phyloP scores from a whole-genome alignment of 345 rosid species.

The Reutealis trisperma region DNA sequence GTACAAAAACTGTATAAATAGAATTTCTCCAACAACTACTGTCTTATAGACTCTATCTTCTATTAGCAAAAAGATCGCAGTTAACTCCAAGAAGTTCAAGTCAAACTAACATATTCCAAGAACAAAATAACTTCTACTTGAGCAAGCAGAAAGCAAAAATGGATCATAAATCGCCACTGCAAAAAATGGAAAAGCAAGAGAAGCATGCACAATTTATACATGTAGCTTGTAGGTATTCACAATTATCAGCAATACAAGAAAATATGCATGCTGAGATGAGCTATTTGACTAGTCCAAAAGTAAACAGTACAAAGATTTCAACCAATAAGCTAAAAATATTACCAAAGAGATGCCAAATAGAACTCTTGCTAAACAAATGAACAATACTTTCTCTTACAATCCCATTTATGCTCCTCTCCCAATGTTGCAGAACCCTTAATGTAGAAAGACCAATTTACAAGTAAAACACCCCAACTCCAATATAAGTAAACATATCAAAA shows the following conservation, averaged over 20 bases:
- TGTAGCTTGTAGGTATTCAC: neutral
- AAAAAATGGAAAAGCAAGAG: neutral
- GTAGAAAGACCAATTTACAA: neutral
- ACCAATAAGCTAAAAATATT: slow-evolving; percentile 15
- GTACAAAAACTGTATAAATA: too few relatives aligned
- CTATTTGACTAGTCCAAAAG: slow-evolving; percentile 12
- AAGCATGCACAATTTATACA: slow-evolving; percentile 6
- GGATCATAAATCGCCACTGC: neutral
- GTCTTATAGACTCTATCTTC: too few relatives aligned
- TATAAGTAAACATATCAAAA: neutral
- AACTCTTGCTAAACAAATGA: neutral
- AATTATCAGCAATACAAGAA: neutral
- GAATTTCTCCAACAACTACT: too few relatives aligned
- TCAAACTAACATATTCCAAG: neutral
- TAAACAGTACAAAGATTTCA: slow-evolving; percentile 23
- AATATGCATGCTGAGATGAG: slow-evolving; percentile 12
- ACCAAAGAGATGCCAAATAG: slow-evolving; percentile 14
- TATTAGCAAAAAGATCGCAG: neutral
- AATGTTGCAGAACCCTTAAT: neutral
- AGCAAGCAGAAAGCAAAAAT: neutral
- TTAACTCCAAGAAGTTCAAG: neutral
- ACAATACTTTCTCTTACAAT: neutral
- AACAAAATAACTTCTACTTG: neutral
- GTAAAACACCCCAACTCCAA: neutral
- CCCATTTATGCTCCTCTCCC: neutral